Evolutionary conservation across 257 asterid genomes (phyloP).

Genomic region (Ophiorrhiza pumila): DNA sequence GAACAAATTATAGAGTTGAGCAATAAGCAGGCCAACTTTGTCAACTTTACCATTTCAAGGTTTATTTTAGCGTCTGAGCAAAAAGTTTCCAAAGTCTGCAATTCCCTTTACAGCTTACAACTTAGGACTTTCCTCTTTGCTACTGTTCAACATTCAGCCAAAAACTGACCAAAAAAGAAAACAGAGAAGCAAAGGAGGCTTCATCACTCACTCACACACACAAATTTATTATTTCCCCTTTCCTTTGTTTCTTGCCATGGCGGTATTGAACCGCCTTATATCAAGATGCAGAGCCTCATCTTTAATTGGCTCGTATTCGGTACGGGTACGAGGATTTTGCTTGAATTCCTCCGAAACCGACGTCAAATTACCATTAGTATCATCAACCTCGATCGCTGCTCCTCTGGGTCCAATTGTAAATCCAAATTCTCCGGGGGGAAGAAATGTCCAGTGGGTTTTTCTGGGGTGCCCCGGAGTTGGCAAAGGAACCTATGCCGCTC

Average conservation of each 20-base stretch:
- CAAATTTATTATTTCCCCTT: neutral
- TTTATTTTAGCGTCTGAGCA: too few relatives aligned
- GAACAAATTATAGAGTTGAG: too few relatives aligned
- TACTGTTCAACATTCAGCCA: too few relatives aligned
- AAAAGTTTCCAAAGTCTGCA: too few relatives aligned
- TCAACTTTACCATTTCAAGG: too few relatives aligned
- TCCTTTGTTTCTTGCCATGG: conserved; percentile 37
- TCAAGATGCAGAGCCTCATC: conserved; percentile 26
- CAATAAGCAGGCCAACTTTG: too few relatives aligned
- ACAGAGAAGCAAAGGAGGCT: neutral
- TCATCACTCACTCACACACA: neutral
- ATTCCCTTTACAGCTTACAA: too few relatives aligned
- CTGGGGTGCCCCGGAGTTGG: conserved; percentile 98
- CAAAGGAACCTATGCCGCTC: conserved; percentile 90
- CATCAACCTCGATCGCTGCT: neutral
- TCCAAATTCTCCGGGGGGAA: conserved; percentile 36
- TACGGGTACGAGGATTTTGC: conserved; percentile 39
- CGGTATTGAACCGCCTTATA: conserved; percentile 63
- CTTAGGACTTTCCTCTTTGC: too few relatives aligned
- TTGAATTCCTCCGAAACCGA: conserved; percentile 29
- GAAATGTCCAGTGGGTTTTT: conserved; percentile 91
- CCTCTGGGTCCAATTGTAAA: neutral
- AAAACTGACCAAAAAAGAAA: neutral
- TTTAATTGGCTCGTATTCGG: neutral
- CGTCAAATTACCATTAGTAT: conserved; percentile 7